Percentiles rank a stretch among this genome's conserved stretches.
Evolutionary conservation across 768 basidiomycete genomes (phyloP).

Genomic region (Kwoniella sp.): DNA sequence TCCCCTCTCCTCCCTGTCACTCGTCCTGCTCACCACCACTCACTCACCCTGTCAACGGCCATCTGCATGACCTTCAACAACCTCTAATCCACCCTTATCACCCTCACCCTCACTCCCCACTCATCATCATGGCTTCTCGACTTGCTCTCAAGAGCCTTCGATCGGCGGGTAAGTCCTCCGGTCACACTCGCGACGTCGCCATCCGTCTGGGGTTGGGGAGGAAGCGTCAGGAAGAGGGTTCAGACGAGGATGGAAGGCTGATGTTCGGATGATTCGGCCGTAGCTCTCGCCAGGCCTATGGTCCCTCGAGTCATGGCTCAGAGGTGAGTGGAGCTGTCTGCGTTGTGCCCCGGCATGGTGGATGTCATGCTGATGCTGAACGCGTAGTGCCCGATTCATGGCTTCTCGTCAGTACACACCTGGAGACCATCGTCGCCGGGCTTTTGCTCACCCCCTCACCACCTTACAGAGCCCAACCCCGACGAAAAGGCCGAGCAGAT

Average conservation of each 20-base stretch:
- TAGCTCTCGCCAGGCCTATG: constrained; percentile 23
- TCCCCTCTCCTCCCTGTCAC: not conserved
- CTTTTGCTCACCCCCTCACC: not conserved
- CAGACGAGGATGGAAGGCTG: constrained; percentile 12
- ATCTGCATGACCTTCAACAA: not conserved
- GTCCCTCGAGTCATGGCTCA: constrained; percentile 20
- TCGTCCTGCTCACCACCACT: not conserved
- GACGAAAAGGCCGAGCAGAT: constrained; percentile 83
- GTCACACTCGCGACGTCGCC: too few relatives aligned
- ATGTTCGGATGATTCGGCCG: constrained; percentile 16
- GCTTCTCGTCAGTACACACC: constrained; percentile 19
- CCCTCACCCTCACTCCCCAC: constrained; percentile 12
- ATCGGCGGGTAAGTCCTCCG: constrained; percentile 31
- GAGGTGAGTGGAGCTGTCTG: constrained; percentile 8
- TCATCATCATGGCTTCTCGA: constrained; percentile 34
- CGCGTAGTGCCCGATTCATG: constrained; percentile 20
- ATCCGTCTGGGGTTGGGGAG: too few relatives aligned
- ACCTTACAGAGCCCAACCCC: constrained; percentile 59
- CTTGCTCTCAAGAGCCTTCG: constrained; percentile 41
- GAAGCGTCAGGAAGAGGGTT: too few relatives aligned
- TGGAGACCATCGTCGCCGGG: too few relatives aligned
- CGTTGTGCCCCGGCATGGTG: not conserved
- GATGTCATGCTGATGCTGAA: not conserved
- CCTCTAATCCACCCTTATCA: not conserved
- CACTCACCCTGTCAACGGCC: not conserved